Base-by-base conservation (phyloP, 2,329 filamentous ascomycete species). In the Phialophora chinensis region DNA sequence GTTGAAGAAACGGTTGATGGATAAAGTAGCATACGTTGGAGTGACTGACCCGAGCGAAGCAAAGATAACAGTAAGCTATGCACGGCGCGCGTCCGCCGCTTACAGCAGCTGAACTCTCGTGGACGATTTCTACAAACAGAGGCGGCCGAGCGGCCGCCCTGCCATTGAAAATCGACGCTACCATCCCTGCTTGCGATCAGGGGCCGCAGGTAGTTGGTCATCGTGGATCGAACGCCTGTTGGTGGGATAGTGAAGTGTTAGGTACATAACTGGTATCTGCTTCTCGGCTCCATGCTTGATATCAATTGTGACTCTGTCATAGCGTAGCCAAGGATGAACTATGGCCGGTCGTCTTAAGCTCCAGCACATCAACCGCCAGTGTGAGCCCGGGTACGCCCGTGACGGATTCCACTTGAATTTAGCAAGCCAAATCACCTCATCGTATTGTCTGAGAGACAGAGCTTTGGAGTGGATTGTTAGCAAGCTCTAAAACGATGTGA, bases 101-200 rank as follows among this genome's bases (percentile, higher is more conserved):
- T 29, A 27, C 3, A 27, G 62, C 68, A 23, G 77, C 76, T 2
- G 80, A 11, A 85, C 76, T 4, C 84, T 82, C 1, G 79, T 79
- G 0, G 80, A 79, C 2, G 84, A 72, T 0, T 82, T 82, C 63
- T 85, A 83, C 7, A 84, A 73, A 54, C 81, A 80, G 5, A 85
- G 73, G 3, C 77, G 76, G 14, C 77, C 77, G 1, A 85, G 74
- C 0, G 82, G 81, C 71, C 33, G 33, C 33, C 1, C 79, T 80
- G 1, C 84, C 31, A 31, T 69, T 0, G 80, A 81, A 69, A 82
- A 82, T 65, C 80, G 72, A 62, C 77, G 64, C 14, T 85, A 80
- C 63, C 88, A 75, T 71, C 87, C 85, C 56, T 84, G 82, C 75
- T 83, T 83, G 74, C 87, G 82, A 66, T 87, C 87, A 68, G 88